These are phyloP conservation scores for Tetracentron sinense DNA, from an alignment of 164 flowering plant species.

Conservation along the genomic window DNA sequence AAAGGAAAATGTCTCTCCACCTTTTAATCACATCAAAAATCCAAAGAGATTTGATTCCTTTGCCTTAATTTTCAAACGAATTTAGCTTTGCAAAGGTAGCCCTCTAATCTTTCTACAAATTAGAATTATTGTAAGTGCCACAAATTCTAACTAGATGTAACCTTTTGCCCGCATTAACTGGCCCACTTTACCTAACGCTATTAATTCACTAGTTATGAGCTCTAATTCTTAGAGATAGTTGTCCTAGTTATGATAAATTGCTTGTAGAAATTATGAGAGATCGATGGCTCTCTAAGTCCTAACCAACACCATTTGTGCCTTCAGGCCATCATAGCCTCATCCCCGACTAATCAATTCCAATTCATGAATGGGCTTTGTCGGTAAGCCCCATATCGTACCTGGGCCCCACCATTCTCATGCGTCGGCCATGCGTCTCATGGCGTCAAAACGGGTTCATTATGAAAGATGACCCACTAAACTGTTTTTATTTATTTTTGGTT, in stretches of 20 bases:
- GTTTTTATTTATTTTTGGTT: too few relatives aligned
- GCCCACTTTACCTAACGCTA: constrained; percentile 14
- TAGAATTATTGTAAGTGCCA: constrained; percentile 2
- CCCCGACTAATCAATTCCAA: not conserved
- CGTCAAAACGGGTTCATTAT: not conserved
- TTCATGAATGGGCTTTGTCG: not conserved
- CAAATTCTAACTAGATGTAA: constrained; percentile 3
- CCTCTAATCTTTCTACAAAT: too few relatives aligned
- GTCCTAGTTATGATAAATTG: not conserved
- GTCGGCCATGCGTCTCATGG: not conserved
- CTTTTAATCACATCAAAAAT: not conserved
- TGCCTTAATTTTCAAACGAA: too few relatives aligned
- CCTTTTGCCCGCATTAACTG: not conserved
- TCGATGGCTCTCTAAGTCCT: not conserved
- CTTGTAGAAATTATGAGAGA: not conserved
- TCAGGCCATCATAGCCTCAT: not conserved
- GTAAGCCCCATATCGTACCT: not conserved
- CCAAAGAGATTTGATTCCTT: constrained; percentile 9
- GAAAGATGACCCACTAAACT: not conserved
- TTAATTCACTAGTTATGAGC: not conserved
- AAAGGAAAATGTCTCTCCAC: not conserved
- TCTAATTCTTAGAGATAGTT: not conserved
- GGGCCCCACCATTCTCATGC: not conserved
- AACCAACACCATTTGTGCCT: not conserved
- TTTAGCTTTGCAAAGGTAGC: too few relatives aligned